A percentile compares a stretch with the other conserved stretches of the same genome.
Conservation (phyloP, 108 stramenopile genomes). For the Nitzschia sp. region DNA sequence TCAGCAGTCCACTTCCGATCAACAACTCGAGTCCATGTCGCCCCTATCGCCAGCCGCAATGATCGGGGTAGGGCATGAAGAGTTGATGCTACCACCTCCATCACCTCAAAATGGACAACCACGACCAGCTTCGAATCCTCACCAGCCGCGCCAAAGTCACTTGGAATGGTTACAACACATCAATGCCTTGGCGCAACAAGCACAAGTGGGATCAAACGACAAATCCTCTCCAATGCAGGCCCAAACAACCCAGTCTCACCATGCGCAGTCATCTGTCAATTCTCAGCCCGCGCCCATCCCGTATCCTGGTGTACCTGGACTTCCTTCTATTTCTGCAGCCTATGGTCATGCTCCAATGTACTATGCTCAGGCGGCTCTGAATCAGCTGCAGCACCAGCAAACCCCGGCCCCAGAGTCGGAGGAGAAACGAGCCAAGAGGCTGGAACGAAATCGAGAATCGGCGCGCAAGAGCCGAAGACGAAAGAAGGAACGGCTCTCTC, state of each 20-base stretch:
- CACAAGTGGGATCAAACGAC: slow-evolving; percentile 12
- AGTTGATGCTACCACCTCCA: slow-evolving; percentile 66
- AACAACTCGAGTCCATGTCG: slow-evolving; percentile 19
- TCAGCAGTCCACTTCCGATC: not conserved
- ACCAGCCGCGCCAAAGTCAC: slow-evolving; percentile 39
- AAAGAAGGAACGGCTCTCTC: slow-evolving; percentile 77
- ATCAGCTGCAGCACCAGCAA: slow-evolving; percentile 30
- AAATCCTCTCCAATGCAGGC: slow-evolving; percentile 15
- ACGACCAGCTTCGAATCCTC: not conserved
- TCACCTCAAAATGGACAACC: not conserved
- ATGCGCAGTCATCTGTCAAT: slow-evolving; percentile 34
- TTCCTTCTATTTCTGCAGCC: not conserved
- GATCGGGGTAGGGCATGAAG: slow-evolving; percentile 67
- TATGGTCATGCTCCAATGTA: slow-evolving; percentile 15
- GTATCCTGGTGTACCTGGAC: slow-evolving; percentile 32
- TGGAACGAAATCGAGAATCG: slow-evolving; percentile 87
- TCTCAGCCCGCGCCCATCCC: slow-evolving; percentile 31
- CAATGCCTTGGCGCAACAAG: slow-evolving; percentile 47
- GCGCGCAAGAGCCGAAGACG: slow-evolving; percentile 77
- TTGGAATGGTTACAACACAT: slow-evolving; percentile 55
- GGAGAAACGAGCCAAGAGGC: slow-evolving; percentile 78
- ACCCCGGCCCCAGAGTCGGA: slow-evolving; percentile 54
- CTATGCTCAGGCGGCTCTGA: slow-evolving; percentile 22
- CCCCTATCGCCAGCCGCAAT: slow-evolving; percentile 76
- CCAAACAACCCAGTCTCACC: slow-evolving; percentile 23